Evolutionary conservation across 2,329 filamentous ascomycete genomes (phyloP).

Genomic region (Colletotrichum sublineola): DNA sequence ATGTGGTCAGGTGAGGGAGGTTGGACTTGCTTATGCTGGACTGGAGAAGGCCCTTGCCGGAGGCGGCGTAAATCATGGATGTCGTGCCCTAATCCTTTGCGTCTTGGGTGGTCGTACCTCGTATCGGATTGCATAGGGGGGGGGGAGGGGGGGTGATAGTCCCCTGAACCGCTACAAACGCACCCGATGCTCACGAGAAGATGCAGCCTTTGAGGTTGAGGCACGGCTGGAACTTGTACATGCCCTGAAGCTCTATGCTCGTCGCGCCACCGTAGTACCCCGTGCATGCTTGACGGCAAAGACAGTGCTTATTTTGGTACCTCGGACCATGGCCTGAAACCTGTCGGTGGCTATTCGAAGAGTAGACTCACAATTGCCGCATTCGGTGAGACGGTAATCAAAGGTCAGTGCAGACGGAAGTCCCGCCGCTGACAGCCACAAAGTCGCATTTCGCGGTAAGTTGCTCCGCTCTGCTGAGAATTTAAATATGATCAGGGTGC

Average conservation of each 20-base stretch:
- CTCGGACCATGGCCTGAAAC: conserved; percentile 38
- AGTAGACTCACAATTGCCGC: conserved; percentile 49
- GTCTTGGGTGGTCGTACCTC: conserved; percentile 44
- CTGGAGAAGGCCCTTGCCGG: conserved; percentile 37
- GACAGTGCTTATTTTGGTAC: too few relatives aligned
- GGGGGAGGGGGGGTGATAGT: too few relatives aligned
- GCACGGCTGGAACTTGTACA: conserved; percentile 50
- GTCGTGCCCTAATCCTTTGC: conserved; percentile 44
- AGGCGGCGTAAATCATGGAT: conserved; percentile 42
- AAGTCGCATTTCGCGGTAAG: conserved; percentile 46
- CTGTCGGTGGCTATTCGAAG: accelerated
- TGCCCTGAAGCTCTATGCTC: conserved; percentile 44
- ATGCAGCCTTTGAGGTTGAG: conserved; percentile 46
- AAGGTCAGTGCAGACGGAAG: conserved; percentile 56
- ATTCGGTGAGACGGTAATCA: conserved; percentile 54
- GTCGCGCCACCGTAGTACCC: conserved; percentile 43
- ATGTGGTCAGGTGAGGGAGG: accelerated
- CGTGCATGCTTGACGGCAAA: too few relatives aligned
- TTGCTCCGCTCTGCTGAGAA: conserved; percentile 35
- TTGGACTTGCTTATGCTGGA: conserved; percentile 40
- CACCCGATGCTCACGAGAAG: conserved; percentile 49
- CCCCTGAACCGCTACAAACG: conserved; percentile 39
- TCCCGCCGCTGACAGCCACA: conserved; percentile 58
- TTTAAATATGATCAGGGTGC: conserved; percentile 28
- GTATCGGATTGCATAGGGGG: conserved; percentile 27